Evolutionary conservation across 257 asterid species (phyloP).

Genomic region (Nicotiana noctiflora): DNA sequence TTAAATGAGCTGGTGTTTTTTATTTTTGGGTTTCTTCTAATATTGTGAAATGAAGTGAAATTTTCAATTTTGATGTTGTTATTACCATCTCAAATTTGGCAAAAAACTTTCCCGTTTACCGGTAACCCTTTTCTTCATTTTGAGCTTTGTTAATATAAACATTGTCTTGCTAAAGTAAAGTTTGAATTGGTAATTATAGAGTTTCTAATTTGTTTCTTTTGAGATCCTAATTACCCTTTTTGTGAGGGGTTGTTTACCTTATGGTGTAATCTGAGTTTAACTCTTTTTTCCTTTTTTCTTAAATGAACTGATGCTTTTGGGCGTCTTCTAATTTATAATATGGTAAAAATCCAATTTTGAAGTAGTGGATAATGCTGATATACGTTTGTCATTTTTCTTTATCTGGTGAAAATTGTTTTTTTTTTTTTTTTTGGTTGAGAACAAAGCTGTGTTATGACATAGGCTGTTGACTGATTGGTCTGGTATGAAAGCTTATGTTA

Average conservation of each 20-base stretch:
- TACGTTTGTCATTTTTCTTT: not conserved
- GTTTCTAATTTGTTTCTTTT: not conserved
- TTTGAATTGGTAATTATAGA: not conserved
- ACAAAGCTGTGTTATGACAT: not conserved
- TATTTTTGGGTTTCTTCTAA: not conserved
- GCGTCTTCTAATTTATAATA: not conserved
- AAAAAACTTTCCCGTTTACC: not conserved
- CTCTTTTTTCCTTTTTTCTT: not conserved
- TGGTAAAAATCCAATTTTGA: not conserved
- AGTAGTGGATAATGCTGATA: not conserved
- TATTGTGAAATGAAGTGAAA: not conserved
- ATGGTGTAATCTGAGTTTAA: not conserved
- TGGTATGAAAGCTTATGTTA: not conserved
- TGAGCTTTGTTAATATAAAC: too few relatives aligned
- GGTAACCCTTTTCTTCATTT: too few relatives aligned
- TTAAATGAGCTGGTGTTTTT: not conserved
- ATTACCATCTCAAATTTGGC: not conserved
- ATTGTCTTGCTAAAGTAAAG: too few relatives aligned
- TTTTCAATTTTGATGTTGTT: not conserved
- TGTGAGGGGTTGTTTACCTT: not conserved
- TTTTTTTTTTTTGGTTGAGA: too few relatives aligned
- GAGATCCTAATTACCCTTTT: not conserved
- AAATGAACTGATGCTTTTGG: slow-evolving; percentile 1
- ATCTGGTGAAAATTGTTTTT: not conserved
- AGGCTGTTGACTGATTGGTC: not conserved